phyloP scores from a whole-genome alignment of 2,329 filamentous ascomycete genomes.

The Xylaria polymorpha region DNA sequence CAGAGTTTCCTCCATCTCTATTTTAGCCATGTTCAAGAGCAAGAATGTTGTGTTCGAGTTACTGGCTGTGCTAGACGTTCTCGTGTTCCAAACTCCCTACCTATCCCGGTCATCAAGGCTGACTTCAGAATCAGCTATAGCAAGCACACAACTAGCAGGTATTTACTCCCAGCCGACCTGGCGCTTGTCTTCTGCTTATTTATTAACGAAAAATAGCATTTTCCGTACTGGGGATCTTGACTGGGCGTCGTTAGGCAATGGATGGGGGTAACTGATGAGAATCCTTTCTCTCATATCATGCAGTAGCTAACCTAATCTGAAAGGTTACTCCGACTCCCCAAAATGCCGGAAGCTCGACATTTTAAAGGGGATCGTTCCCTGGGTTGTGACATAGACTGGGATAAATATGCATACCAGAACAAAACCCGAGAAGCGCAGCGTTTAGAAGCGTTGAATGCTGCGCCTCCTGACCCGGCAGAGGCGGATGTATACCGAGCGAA shows the following conservation, averaged over 20 bases:
- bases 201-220: constrained; percentile 60
- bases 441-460: constrained; percentile 61
- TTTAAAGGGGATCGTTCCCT: constrained; percentile 76
- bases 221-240: constrained; percentile 85
- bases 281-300: neutral
- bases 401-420: constrained; percentile 76
- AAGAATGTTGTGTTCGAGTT: neutral
- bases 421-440: constrained; percentile 75
- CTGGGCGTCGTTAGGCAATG: constrained; percentile 82
- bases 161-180: neutral
- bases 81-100: neutral
- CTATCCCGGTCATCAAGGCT: neutral
- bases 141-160: constrained; percentile 86
- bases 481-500: constrained; percentile 58
- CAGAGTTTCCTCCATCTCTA: neutral
- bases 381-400: constrained; percentile 73
- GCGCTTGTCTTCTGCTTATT: constrained; percentile 2
- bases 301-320: constrained; percentile 11
- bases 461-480: constrained; percentile 42
- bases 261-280: constrained; percentile 71
- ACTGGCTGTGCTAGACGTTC: neutral
- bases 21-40: neutral
- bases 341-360: constrained; percentile 88
- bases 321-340: constrained; percentile 79
- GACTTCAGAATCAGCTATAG: constrained; percentile 68